Base-by-base conservation (phyloP, 768 basidiomycete species). In the Tricholoma bakamatsutake region DNA sequence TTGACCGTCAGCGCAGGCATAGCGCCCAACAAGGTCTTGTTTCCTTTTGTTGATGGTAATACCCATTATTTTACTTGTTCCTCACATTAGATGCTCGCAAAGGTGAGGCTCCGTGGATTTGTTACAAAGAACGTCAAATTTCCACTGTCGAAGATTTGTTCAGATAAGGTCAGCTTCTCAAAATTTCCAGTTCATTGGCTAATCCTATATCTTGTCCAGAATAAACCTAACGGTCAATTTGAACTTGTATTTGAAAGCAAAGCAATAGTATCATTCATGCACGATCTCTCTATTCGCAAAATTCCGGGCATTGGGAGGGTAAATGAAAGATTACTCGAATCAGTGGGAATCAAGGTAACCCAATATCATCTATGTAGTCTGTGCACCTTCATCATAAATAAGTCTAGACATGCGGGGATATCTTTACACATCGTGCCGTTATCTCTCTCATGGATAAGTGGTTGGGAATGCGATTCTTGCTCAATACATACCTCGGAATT, bases 1-100 rank as follows among this genome's bases (percentile, higher is more conserved):
- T 67, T 98, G 50, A 98, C 97, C 2, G 93, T 90, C 52, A 94
- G 91, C 61, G 95, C 94, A 30, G 97, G 97, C 2, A 93, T 98
- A 55, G 94, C 96, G 0, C 90, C 96, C 1, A 98, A 95, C 71
- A 90, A 89, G 79, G 93, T 93, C 64, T 10, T 52, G 81, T 51
- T 49, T 31, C 61, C 51, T 12, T 61, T 35, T 59, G 51, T 58
- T 39, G 11, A 8, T 33, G 21, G 24, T 31, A 21, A n/a, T 15
- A 18, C 27, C 48, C 54, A 58, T 48, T 46, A 10, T 46, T 46
- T 46, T 27, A 46, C n/a, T n/a, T 15, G 24, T 15, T 3, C 17
- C 15, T 4, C 28, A 2, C 15, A n/a, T 2, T 57, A 91, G 85
- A 93, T 94, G 88, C 77, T 98, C 15, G 93, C 94, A 39, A 98